Conservation (phyloP, 257 asterid species). For the Salvia rosmarinus region DNA sequence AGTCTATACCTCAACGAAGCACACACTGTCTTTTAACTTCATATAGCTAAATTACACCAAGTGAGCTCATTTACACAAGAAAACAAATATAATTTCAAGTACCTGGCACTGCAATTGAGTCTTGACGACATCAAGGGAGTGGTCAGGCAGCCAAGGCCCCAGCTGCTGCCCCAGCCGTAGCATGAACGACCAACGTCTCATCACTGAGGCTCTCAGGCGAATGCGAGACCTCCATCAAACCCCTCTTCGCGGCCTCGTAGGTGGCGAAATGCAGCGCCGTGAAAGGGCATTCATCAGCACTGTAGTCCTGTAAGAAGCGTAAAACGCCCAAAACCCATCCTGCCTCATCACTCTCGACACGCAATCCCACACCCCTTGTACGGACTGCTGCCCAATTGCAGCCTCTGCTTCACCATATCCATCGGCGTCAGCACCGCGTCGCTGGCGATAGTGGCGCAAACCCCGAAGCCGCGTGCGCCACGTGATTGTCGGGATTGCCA, state of each 20-base stretch:
- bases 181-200: conserved; percentile 78
- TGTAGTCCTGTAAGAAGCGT: conserved; percentile 82
- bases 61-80: conserved; percentile 1
- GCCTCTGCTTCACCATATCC: conserved; percentile 99
- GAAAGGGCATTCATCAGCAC: conserved; percentile 91
- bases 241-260: conserved; percentile 85
- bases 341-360: conserved; percentile 73
- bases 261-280: conserved; percentile 93
- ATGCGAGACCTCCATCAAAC: conserved; percentile 67
- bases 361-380: conserved; percentile 82
- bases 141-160: conserved; percentile 91
- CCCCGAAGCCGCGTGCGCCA: conserved; percentile 77
- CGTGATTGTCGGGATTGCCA: conserved; percentile 66
- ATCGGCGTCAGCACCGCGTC: conserved; percentile 92
- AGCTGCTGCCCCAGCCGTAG: conserved; percentile 96
- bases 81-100: conserved; percentile 12
- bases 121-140: conserved; percentile 97
- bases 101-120: conserved; percentile 99
- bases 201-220: conserved; percentile 65
- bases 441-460: conserved; percentile 85
- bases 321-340: conserved; percentile 81
- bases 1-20: neutral
- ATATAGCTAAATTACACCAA: neutral
- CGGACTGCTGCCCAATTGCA: conserved; percentile 80
- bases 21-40: neutral